Percentiles rank a stretch among this genome's conserved stretches.
These are phyloP conservation scores for Yamadazyma tumulicola DNA, from an alignment of 805 yeast species.

Conservation along the genomic window DNA sequence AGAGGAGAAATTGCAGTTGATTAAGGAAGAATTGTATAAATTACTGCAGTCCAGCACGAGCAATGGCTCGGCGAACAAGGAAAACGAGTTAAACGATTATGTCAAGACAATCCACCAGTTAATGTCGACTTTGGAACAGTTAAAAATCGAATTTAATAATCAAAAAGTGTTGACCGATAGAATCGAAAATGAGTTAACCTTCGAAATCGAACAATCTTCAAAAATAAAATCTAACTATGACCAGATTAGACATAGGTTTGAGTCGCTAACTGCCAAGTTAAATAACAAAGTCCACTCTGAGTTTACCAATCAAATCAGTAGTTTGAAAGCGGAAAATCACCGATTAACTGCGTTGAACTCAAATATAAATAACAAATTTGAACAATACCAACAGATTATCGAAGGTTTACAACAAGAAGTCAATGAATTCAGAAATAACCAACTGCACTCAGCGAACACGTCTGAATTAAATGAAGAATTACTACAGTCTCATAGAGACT, in stretches of 20 bases:
- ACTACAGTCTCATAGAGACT: constrained; percentile 18
- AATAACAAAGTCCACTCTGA: not conserved
- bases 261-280: constrained; percentile 2
- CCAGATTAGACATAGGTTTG: constrained; percentile 9
- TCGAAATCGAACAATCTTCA: constrained; percentile 21
- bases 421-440: constrained; percentile 20
- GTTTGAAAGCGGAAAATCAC: constrained; percentile 16
- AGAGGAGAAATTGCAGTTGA: constrained; percentile 22
- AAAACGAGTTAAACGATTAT: constrained; percentile 8
- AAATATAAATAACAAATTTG: constrained; percentile 23
- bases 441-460: constrained; percentile 2
- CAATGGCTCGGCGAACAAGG: constrained; percentile 1
- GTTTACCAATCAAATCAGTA: constrained; percentile 5
- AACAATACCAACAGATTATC: constrained; percentile 27
- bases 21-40: constrained; percentile 18
- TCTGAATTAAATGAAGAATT: constrained; percentile 14
- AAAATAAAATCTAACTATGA: constrained; percentile 18
- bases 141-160: constrained; percentile 18
- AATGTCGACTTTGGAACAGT: constrained; percentile 18
- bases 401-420: constrained; percentile 31
- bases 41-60: constrained; percentile 5
- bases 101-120: constrained; percentile 18
- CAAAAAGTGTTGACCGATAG: constrained; percentile 19
- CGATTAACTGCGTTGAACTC: constrained; percentile 16
- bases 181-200: constrained; percentile 19